Evolutionary conservation across 441 rosid species (phyloP).

Genomic region (Arabidopsis hybrid): DNA sequence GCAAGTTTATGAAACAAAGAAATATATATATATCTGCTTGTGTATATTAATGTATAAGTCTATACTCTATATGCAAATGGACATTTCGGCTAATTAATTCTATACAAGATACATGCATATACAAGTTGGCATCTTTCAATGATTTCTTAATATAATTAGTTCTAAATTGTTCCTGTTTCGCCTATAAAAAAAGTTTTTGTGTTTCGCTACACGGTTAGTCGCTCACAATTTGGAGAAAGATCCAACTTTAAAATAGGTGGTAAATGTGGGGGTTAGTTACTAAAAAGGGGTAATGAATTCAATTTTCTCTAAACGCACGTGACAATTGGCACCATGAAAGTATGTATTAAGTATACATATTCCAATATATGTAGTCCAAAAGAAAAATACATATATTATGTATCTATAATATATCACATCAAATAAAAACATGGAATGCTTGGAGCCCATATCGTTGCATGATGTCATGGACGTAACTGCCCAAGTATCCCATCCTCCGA

Average conservation of each 20-base stretch:
- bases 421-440: slow-evolving; percentile 33
- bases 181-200: not conserved
- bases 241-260: slow-evolving; percentile 17
- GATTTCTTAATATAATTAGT: not conserved
- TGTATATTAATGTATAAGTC: slow-evolving; percentile 16
- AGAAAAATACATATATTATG: not conserved
- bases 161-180: not conserved
- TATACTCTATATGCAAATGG: slow-evolving; percentile 40
- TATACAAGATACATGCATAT: slow-evolving; percentile 34
- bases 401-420: slow-evolving; percentile 40
- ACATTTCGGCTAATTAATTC: not conserved
- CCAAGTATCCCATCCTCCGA: slow-evolving; percentile 50
- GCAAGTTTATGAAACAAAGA: slow-evolving; percentile 17
- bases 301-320: slow-evolving; percentile 29
- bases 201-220: slow-evolving; percentile 10
- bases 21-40: slow-evolving; percentile 8
- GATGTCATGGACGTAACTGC: slow-evolving; percentile 79
- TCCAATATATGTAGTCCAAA: not conserved
- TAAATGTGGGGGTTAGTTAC: slow-evolving; percentile 35
- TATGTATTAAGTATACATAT: slow-evolving; percentile 11
- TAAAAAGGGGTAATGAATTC: slow-evolving; percentile 2
- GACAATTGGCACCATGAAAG: slow-evolving; percentile 16
- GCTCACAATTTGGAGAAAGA: slow-evolving; percentile 1
- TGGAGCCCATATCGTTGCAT: slow-evolving; percentile 48
- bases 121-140: slow-evolving; percentile 28